Evolutionary conservation across 257 asterid species (phyloP).

Genomic region (Solanum virginianum): DNA sequence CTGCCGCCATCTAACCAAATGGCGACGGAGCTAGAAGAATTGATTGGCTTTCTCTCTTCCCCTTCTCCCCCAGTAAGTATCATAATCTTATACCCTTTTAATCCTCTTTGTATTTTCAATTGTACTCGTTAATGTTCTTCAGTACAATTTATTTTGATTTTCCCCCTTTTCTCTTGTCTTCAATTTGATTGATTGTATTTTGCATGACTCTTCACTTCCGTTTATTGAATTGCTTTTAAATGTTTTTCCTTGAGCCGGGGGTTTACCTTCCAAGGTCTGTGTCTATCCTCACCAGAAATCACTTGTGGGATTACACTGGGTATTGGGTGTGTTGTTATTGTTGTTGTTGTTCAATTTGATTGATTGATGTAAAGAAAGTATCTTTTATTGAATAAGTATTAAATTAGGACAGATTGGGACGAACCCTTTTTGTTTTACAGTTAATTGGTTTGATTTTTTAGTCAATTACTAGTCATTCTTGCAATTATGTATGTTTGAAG

Average conservation of each 20-base stretch:
- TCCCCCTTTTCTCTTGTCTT: neutral
- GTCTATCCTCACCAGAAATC: too few species aligned
- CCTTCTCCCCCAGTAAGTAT: conserved; percentile 65
- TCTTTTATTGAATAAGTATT: neutral
- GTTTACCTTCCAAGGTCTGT: too few species aligned
- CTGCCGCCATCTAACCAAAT: conserved; percentile 17
- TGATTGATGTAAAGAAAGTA: neutral
- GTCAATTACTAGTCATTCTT: neutral
- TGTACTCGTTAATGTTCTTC: neutral
- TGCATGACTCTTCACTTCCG: too few species aligned
- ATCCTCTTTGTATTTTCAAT: neutral
- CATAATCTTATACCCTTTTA: neutral
- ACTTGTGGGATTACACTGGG: too few species aligned
- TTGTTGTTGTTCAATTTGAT: neutral
- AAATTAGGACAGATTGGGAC: neutral
- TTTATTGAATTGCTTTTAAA: too few species aligned
- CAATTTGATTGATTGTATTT: neutral
- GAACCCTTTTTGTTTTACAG: neutral
- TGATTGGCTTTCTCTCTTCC: conserved; percentile 64
- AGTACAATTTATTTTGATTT: neutral
- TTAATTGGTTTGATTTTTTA: neutral
- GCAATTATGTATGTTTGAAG: neutral
- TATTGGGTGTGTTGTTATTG: too few species aligned
- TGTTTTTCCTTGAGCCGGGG: too few species aligned
- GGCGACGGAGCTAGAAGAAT: conserved; percentile 96